A percentile compares a stretch with the other conserved stretches of the same genome.
Conservation (phyloP, 163 green algal genomes). For the Scenedesmus sp. region DNA sequence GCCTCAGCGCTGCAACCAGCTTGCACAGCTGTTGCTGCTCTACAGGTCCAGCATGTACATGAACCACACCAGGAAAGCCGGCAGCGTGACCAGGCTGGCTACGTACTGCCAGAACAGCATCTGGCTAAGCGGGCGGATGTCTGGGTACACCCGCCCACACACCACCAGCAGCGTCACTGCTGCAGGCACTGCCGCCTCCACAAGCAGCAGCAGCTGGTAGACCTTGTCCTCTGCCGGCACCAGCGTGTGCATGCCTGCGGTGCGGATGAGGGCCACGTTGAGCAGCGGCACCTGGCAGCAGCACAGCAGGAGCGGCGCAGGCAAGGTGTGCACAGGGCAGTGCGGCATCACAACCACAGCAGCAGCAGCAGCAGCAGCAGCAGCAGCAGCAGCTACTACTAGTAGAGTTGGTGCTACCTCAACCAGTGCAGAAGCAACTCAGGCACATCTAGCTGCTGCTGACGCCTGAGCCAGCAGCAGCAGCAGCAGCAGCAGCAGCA, state of each 20-base stretch:
- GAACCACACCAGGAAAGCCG: conserved; percentile 52
- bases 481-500: neutral
- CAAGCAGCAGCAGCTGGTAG: conserved; percentile 52
- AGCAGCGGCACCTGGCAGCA: conserved; percentile 43
- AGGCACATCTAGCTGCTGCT: neutral
- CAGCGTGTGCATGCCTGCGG: conserved; percentile 3
- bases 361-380: neutral
- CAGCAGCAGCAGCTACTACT: neutral
- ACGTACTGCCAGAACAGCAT: conserved; percentile 57
- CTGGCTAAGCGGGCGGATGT: conserved; percentile 30
- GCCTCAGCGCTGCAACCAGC: neutral
- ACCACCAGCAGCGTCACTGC: conserved; percentile 50
- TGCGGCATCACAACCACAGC: neutral
- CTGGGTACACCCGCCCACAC: conserved; percentile 45
- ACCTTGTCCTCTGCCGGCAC: conserved; percentile 30
- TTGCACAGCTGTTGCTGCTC: neutral
- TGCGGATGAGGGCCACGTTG: conserved; percentile 23
- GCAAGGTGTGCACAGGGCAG: neutral
- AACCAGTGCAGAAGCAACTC: neutral
- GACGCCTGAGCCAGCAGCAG: neutral
- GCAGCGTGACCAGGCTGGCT: conserved; percentile 37
- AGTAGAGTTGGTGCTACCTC: neutral
- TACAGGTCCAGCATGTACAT: conserved; percentile 44
- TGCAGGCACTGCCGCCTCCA: conserved; percentile 39
- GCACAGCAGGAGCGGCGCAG: conserved; percentile 2